Evolutionary conservation across 2,329 filamentous ascomycete genomes (phyloP).

Genomic region (Neoscytalidium dimidiatum): DNA sequence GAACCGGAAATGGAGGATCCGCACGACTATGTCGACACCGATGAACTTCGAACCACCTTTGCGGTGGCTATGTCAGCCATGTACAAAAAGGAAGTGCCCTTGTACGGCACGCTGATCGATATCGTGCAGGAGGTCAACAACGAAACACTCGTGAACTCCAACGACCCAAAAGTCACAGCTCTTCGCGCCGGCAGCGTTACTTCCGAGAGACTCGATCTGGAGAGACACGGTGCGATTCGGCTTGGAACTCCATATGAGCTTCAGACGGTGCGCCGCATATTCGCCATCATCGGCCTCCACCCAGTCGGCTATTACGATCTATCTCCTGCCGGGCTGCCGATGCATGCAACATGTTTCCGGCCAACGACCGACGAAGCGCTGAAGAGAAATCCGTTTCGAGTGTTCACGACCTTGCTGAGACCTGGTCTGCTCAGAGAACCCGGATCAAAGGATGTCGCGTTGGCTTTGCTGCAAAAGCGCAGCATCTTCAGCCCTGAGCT

Average conservation of each 20-base stretch:
- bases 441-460: constrained; percentile 34
- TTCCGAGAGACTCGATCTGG: constrained; percentile 32
- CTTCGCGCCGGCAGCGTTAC: constrained; percentile 14
- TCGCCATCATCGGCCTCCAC: constrained; percentile 50
- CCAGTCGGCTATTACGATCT: constrained; percentile 58
- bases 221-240: constrained; percentile 52
- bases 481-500: constrained; percentile 43
- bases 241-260: constrained; percentile 51
- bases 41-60: constrained; percentile 19
- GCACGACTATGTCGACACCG: neutral
- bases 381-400: constrained; percentile 47
- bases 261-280: constrained; percentile 45
- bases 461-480: constrained; percentile 37
- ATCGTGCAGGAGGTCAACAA: constrained; percentile 32
- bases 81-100: constrained; percentile 39
- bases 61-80: constrained; percentile 33
- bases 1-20: neutral
- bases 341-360: constrained; percentile 57
- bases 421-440: constrained; percentile 43
- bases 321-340: constrained; percentile 48
- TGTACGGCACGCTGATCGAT: constrained; percentile 36
- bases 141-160: neutral
- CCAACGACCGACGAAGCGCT: constrained; percentile 40
- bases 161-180: neutral
- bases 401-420: constrained; percentile 46